Evolutionary conservation across 345 rosid genomes (phyloP), one percentile per base, ranked within the genome.

Genomic region (Nasturtium officinale): DNA sequence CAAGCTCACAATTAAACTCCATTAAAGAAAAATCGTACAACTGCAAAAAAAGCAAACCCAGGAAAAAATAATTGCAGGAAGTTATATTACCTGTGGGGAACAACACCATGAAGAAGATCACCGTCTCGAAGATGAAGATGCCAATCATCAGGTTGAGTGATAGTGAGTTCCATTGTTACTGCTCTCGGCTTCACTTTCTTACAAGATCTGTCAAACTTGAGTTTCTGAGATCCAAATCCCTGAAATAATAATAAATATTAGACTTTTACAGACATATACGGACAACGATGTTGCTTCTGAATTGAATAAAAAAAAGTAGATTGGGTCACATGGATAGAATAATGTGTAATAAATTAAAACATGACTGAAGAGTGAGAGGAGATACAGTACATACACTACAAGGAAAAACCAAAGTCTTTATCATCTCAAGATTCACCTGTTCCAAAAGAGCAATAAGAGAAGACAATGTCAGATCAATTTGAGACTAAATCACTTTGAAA

Each of bases 121-220:
- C 83, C 86, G 2, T 90, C 91, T 5, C 96, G 96, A 61, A 90
- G 91, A 74, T 90, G 94, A 77, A 90, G 94, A 80, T 90, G 96
- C 96, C 96, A 88, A 63, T 90, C 96, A 77, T 90, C 96, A 1
- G 96, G 94, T 48, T 79, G 85, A 10, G 89, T 87, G 57, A 90
- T 69, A 18, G 84, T 84, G 33, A 90, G 88, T 72, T 88, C 96
- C 96, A 85, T 88, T 53, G 60, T 74, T 13, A 74, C 42, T 23
- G 66, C 72, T 47, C 77, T 69, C 18, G 20, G 63, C 71, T 81
- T 80, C n/a, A 75, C 11, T 69, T 62, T 73, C 51, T 33, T 68
- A 59, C 60, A 59, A 77, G 77, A 65, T 32, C 12, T 21, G 61
- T 64, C 68, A 64, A 70, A 77, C 51, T 78, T 54, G 5, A 73